Percentiles rank a stretch among this genome's conserved stretches.
phyloP scores from a whole-genome alignment of 2,329 filamentous ascomycete genomes.

The Talaromyces sp. region DNA sequence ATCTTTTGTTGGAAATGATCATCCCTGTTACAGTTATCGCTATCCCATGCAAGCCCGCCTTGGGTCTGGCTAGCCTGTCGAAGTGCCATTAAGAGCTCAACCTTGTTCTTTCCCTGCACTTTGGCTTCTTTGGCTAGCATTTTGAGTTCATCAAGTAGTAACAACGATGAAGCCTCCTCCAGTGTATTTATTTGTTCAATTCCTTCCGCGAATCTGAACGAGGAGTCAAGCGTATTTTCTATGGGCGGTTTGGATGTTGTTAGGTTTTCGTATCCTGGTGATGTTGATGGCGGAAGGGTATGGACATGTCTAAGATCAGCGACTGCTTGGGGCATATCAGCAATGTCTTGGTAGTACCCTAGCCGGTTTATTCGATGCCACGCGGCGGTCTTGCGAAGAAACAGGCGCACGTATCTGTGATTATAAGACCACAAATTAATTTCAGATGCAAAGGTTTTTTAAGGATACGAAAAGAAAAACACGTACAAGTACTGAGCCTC shows the following conservation, averaged over 20 bases:
- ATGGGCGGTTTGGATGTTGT: conserved; percentile 47
- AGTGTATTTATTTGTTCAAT: conserved; percentile 72
- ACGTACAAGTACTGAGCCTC: conserved; percentile 85
- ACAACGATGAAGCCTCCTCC: conserved; percentile 75
- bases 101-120: conserved; percentile 81
- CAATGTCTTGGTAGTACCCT: conserved; percentile 77
- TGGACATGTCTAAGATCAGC: conserved; percentile 57
- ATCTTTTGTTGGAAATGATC: conserved; percentile 75
- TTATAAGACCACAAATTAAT: conserved; percentile 12
- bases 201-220: conserved; percentile 74
- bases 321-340: conserved; percentile 65
- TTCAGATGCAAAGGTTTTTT: neutral
- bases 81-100: conserved; percentile 70
- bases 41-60: conserved; percentile 62
- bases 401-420: conserved; percentile 78
- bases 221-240: conserved; percentile 47
- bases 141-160: conserved; percentile 87
- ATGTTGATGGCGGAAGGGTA: conserved; percentile 49
- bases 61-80: conserved; percentile 71
- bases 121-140: conserved; percentile 78
- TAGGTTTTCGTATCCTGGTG: conserved; percentile 31
- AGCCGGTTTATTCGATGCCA: conserved; percentile 83
- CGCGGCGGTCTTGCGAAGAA: conserved; percentile 81
- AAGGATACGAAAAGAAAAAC: neutral
- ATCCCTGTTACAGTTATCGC: conserved; percentile 58